phyloP scores from a whole-genome alignment of 495 filamentous ascomycete species.

The Talaromyces liani region DNA sequence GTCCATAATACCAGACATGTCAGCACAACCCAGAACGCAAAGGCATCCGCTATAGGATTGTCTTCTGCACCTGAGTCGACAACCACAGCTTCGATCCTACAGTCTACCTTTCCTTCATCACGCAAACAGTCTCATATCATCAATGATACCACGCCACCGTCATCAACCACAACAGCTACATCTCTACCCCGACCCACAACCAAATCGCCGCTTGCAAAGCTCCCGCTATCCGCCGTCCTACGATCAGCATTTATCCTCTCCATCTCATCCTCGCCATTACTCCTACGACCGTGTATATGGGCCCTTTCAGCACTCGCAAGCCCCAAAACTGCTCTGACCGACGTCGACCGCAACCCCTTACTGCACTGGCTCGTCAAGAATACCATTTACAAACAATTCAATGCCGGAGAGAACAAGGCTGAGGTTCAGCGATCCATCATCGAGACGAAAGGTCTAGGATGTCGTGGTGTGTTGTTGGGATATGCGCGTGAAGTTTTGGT shows the following conservation, averaged over 20 bases:
- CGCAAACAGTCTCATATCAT: not conserved
- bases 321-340: constrained; percentile 46
- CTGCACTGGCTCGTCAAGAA: constrained; percentile 38
- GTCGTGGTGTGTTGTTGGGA: constrained; percentile 38
- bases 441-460: constrained; percentile 37
- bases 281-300: constrained; percentile 63
- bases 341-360: constrained; percentile 39
- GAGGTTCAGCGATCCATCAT: constrained; percentile 38
- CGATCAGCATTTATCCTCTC: constrained; percentile 72
- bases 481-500: constrained; percentile 41
- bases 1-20: not conserved
- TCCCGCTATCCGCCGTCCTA: constrained; percentile 67
- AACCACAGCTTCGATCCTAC: not conserved
- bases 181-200: not conserved
- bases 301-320: constrained; percentile 65
- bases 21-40: constrained; percentile 7
- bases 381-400: constrained; percentile 45
- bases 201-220: constrained; percentile 53
- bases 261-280: constrained; percentile 68
- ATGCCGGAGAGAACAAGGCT: constrained; percentile 39
- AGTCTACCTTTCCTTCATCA: constrained; percentile 1
- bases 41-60: constrained; percentile 2
- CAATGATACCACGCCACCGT: not conserved
- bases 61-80: not conserved
- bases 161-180: not conserved